phyloP scores from a whole-genome alignment of 1,284 basidiomycete species.

The Apiotrichum gracile region DNA sequence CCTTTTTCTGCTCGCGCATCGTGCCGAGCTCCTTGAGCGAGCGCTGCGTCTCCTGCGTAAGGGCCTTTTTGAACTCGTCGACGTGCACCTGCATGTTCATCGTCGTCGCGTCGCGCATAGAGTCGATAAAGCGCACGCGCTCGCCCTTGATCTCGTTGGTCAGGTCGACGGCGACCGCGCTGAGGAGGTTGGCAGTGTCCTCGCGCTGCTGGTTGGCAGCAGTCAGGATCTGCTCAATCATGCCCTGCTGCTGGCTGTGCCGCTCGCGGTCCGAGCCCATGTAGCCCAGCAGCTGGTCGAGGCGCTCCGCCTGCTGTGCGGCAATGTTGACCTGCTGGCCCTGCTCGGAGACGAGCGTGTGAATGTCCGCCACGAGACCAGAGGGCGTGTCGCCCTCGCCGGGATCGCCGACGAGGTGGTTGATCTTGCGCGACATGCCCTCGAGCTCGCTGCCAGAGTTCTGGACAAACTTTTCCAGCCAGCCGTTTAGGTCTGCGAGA shows the following conservation, averaged over 20 bases:
- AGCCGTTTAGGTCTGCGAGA: conserved; percentile 50
- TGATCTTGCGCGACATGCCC: conserved; percentile 56
- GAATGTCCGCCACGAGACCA: conserved; percentile 32
- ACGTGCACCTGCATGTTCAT: conserved; percentile 79
- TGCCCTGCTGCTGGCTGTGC: conserved; percentile 39
- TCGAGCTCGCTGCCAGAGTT: conserved; percentile 66
- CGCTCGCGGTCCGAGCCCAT: conserved; percentile 40
- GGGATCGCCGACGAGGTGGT: conserved; percentile 55
- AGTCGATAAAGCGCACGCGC: conserved; percentile 74
- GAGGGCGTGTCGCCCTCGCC: conserved; percentile 7
- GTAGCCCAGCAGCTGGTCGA: conserved; percentile 37
- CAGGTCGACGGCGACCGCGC: conserved; percentile 64
- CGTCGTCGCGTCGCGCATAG: conserved; percentile 80
- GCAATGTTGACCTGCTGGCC: conserved; percentile 25
- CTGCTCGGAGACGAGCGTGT: conserved; percentile 40
- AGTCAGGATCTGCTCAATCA: conserved; percentile 53
- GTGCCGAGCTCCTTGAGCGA: conserved; percentile 67
- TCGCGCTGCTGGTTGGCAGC: conserved; percentile 59
- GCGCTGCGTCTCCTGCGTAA: conserved; percentile 49
- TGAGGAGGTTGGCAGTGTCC: conserved; percentile 63
- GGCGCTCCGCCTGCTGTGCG: conserved; percentile 26
- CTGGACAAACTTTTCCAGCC: conserved; percentile 73
- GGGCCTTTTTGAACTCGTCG: conserved; percentile 53
- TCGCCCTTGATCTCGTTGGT: conserved; percentile 75
- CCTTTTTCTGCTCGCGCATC: conserved; percentile 65